Evolutionary conservation across 1,139 yeast species (phyloP).

Genomic region (Lodderomyces oxycetoniae): DNA sequence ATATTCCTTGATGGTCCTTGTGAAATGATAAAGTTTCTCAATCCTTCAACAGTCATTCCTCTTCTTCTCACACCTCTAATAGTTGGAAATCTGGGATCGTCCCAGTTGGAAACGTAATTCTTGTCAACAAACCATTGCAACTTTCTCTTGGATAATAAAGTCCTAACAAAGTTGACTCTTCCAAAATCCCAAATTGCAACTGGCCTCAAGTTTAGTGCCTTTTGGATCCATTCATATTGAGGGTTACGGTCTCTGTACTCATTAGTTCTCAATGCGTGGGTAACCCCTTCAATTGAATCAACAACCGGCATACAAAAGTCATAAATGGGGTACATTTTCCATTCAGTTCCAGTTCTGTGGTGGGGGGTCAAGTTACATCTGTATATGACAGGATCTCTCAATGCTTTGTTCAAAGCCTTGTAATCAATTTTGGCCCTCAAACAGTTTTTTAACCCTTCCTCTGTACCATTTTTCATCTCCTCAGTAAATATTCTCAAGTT

Average conservation of each 20-base stretch:
- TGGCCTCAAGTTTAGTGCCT: constrained; percentile 74
- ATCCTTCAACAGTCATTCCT: constrained; percentile 98
- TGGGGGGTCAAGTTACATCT: constrained; percentile 95
- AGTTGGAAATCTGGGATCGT: constrained; percentile 98
- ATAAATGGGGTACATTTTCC: constrained; percentile 97
- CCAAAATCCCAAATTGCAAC: constrained; percentile 98
- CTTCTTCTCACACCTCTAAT: constrained; percentile 98
- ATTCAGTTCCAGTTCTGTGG: constrained; percentile 84
- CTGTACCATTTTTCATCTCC: constrained; percentile 92
- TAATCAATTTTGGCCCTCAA: constrained; percentile 93
- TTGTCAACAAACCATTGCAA: constrained; percentile 98
- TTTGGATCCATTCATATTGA: constrained; percentile 93
- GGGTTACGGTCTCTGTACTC: constrained; percentile 98
- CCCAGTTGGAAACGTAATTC: constrained; percentile 84
- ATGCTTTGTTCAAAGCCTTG: constrained; percentile 82
- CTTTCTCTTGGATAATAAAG: constrained; percentile 91
- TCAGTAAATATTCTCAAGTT: constrained; percentile 76
- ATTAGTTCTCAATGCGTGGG: constrained; percentile 94
- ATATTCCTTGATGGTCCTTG: constrained; percentile 98
- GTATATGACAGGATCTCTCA: constrained; percentile 96
- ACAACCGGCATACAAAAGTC: constrained; percentile 98
- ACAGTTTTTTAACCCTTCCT: constrained; percentile 83
- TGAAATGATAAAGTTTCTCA: constrained; percentile 83
- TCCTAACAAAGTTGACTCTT: constrained; percentile 92
- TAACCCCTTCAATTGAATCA: constrained; percentile 91